Evolutionary conservation across 1,139 yeast genomes (phyloP), one percentile per base, ranked within the genome.

Genomic region (Kodamaea derodonti): DNA sequence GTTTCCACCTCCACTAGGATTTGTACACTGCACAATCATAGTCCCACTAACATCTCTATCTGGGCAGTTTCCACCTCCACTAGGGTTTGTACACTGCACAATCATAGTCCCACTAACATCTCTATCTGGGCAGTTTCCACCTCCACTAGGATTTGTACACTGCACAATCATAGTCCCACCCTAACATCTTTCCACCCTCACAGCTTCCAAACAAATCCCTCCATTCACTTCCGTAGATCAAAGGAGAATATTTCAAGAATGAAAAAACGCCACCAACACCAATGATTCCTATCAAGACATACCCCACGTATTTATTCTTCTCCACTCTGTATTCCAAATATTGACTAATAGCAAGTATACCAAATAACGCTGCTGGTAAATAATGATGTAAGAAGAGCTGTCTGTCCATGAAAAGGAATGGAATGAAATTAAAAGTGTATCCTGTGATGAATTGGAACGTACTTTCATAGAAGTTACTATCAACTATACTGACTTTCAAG

Each of bases 351-450:
- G 59, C 43, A 37, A 69, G 45, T n/a, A 65, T 56, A 15, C 56
- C 43, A 39, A 69, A 65, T 40, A 55, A 62, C 17, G 66, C 49
- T 12, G 69, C 52, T 11, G 63, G 59, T 40, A 65, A 52, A 46
- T 69, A 69, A 43, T 68, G 72, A 39, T 66, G 72, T 31, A 60
- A 47, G 38, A 60, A 63, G 29, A 65, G 43, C 34, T 62, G 62
- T 35, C 71, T 48, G 11, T 47, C 33, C 59, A 65, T 52, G 34
- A 39, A 37, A 44, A 61, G 58, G 42, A 48, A 64, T 5, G 75
- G 74, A 11, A 52, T 37, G 37, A 54, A 69, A 38, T 67, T 62
- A n/a, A 66, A 27, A 2, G 42, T 29, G 63, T 65, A 69, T 0
- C 72, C 75, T 3, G 56, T 28, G 13, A 57, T 38, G 14, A 46